Conservation (phyloP, 2,329 filamentous ascomycete genomes). For the Elsinoe ampelina region DNA sequence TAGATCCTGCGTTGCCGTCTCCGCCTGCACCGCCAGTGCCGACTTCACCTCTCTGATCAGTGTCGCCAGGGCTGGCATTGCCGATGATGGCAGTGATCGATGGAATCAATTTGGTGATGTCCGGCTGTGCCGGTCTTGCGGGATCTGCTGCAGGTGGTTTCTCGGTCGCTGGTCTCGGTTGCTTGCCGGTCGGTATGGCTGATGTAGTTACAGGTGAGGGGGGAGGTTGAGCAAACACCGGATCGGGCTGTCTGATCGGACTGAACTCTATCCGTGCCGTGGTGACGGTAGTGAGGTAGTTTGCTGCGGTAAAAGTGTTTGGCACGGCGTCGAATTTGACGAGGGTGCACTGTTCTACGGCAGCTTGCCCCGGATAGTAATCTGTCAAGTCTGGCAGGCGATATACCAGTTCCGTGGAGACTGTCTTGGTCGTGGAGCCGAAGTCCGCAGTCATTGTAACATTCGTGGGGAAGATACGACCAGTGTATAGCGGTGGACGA, state of each 20-base stretch:
- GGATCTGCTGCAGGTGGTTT: neutral
- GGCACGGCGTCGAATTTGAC: conserved; percentile 6
- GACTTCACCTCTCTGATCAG: neutral
- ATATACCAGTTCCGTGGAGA: neutral
- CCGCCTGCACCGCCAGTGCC: neutral
- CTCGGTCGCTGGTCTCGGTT: neutral
- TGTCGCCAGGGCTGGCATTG: neutral
- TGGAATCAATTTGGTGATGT: conserved; percentile 2
- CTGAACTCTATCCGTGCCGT: neutral
- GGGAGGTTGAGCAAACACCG: neutral
- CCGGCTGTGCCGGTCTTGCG: neutral
- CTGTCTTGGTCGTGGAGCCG: neutral
- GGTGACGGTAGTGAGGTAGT: neutral
- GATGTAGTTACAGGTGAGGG: neutral
- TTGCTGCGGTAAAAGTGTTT: neutral
- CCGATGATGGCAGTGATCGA: conserved; percentile 1
- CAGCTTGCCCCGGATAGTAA: conserved; percentile 1
- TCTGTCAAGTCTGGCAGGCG: conserved; percentile 1
- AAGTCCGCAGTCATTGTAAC: neutral
- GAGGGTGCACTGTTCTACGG: conserved; percentile 1
- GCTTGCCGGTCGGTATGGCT: too few species aligned
- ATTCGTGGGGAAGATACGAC: neutral
- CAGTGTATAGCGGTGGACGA: neutral
- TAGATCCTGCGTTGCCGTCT: neutral
- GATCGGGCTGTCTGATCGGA: neutral